Conservation (phyloP, 1,284 basidiomycete species). For the Ganoderma resinaceum region DNA sequence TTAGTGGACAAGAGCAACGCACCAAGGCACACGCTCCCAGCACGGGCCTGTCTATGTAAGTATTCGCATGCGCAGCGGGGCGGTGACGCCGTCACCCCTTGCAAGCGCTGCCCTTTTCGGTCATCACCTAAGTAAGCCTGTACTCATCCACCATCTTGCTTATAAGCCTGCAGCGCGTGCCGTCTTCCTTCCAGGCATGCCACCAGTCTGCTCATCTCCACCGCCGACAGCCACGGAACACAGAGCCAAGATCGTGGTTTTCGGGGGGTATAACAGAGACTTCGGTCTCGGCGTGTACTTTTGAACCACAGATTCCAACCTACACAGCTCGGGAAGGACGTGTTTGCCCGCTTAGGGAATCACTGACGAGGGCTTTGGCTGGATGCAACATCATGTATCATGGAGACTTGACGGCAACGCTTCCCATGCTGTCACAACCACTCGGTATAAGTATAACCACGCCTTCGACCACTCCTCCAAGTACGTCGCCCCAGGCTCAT, state of each 20-base stretch:
- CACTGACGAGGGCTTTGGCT: not conserved
- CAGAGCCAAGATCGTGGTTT: no score
- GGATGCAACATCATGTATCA: not conserved
- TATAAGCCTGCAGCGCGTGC: not conserved
- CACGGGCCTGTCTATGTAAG: constrained; percentile 15
- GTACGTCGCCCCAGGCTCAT: not conserved
- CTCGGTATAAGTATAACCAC: no score
- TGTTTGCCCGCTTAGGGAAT: not conserved
- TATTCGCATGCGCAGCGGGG: constrained; percentile 21
- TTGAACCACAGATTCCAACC: not conserved
- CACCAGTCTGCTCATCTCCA: not conserved
- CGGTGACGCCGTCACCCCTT: constrained; percentile 15
- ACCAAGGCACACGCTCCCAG: constrained; percentile 10
- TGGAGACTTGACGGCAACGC: not conserved
- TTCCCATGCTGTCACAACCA: not conserved
- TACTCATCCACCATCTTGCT: no score
- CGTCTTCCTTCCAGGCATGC: not conserved
- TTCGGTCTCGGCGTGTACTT: not conserved
- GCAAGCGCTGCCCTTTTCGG: not conserved
- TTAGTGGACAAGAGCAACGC: not conserved
- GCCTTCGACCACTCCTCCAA: no score
- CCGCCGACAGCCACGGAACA: not conserved
- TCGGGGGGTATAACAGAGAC: no score
- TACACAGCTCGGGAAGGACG: not conserved
- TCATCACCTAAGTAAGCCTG: no score